Conservation (phyloP, 148 eudicot genomes). For the Nepenthes gracilis region DNA sequence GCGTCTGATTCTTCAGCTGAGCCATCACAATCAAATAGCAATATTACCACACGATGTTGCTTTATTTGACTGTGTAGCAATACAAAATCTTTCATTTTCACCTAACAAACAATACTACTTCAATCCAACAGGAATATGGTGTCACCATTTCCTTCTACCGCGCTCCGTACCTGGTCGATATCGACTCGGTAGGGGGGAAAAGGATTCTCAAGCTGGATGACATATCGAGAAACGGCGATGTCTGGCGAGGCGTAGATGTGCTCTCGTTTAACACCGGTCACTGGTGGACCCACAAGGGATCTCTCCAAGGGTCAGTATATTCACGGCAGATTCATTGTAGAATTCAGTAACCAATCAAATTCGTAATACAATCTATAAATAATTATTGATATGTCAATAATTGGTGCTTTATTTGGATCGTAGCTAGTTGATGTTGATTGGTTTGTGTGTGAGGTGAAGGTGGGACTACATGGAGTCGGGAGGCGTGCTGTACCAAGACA, state of each 20-base stretch:
- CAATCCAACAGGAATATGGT: conserved; percentile 54
- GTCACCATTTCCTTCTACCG: conserved; percentile 51
- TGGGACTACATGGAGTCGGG: conserved; percentile 87
- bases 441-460: conserved; percentile 23
- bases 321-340: no score
- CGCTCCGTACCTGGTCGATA: conserved; percentile 86
- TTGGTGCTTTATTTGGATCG: neutral
- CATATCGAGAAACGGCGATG: conserved; percentile 52
- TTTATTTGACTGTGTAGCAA: no score
- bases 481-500: conserved; percentile 57
- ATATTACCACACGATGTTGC: no score
- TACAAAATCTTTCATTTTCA: no score
- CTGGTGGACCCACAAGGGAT: conserved; percentile 89
- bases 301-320: conserved; percentile 68
- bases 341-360: no score
- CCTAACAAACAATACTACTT: no score
- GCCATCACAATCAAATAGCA: neutral
- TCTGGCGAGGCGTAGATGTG: conserved; percentile 73
- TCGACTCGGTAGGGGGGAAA: conserved; percentile 56
- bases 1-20: neutral
- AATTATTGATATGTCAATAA: neutral
- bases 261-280: conserved; percentile 86
- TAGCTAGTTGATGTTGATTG: neutral
- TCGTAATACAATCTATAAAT: no score
- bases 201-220: conserved; percentile 72